These are phyloP conservation scores for Colletotrichum viniferum DNA, from an alignment of 2,329 filamentous ascomycete species.

Conservation along the genomic window DNA sequence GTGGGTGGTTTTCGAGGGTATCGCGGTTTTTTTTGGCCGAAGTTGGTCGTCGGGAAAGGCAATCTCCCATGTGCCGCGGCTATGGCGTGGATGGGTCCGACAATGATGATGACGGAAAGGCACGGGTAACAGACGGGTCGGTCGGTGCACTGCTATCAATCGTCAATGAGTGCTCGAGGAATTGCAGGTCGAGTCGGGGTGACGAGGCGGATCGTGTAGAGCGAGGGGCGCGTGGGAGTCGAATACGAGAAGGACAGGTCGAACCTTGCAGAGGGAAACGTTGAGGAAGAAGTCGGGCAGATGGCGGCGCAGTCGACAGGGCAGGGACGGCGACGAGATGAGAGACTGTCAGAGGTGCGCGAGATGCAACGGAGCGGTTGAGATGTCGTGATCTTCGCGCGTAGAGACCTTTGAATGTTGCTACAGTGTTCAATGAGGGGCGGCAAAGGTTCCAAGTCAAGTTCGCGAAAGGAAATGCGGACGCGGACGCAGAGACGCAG, in stretches of 20 bases:
- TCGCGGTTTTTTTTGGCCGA: conserved; percentile 3
- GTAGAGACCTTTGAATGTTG: not conserved
- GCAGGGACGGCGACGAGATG: not conserved
- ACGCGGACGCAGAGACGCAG: not conserved
- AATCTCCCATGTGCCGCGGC: conserved; percentile 11
- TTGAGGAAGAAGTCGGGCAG: not conserved
- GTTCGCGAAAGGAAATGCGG: not conserved
- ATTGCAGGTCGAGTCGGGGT: not conserved
- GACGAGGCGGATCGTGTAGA: not conserved
- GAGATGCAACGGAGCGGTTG: not conserved
- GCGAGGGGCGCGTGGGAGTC: not conserved
- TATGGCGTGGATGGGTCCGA: not conserved
- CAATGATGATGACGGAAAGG: not conserved
- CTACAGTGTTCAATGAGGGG: conserved; percentile 2
- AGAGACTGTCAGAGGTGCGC: not conserved
- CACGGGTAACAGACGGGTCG: not conserved
- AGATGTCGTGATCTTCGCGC: not conserved
- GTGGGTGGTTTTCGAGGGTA: not conserved
- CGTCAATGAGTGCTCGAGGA: not conserved
- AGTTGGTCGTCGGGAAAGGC: not conserved
- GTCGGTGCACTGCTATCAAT: not conserved
- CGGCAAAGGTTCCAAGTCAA: not conserved
- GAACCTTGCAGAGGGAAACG: not conserved
- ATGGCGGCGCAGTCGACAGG: not conserved
- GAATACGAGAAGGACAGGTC: not conserved